Evolutionary conservation across 2,329 filamentous ascomycete species (phyloP).

Genomic region (Onygenales sp.): DNA sequence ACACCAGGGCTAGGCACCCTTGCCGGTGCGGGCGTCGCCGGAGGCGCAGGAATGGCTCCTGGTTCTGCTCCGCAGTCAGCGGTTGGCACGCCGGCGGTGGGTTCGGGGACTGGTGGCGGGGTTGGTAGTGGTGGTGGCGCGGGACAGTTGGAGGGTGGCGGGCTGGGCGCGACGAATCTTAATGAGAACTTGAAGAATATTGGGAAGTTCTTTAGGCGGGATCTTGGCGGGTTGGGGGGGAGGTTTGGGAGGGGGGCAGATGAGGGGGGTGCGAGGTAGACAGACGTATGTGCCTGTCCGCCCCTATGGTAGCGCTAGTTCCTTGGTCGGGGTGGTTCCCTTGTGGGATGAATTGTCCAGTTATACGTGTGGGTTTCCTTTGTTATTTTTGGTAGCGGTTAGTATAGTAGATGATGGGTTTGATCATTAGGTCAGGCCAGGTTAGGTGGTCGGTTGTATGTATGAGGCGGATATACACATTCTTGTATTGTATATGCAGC

Average conservation of each 20-base stretch:
- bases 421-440: no score
- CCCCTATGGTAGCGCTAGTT: no score
- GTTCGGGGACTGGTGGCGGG: conserved; percentile 7
- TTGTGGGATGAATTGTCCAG: no score
- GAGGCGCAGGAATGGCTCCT: conserved; percentile 21
- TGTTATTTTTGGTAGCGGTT: no score
- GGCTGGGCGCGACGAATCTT: conserved; percentile 56
- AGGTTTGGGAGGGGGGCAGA: conserved; percentile 55
- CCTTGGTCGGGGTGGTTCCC: no score
- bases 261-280: conserved; percentile 8
- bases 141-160: conserved; percentile 16
- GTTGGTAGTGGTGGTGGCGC: conserved; percentile 11
- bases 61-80: conserved; percentile 12
- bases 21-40: conserved; percentile 15
- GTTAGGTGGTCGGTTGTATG: no score
- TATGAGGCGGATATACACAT: no score
- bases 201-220: conserved; percentile 89
- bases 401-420: no score
- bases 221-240: conserved; percentile 67
- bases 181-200: conserved; percentile 94
- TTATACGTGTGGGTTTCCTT: no score
- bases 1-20: conserved; percentile 41
- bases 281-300: no score
- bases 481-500: no score
- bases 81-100: conserved; percentile 18